phyloP scores from a whole-genome alignment of 768 basidiomycete genomes.

The Russula sp. region DNA sequence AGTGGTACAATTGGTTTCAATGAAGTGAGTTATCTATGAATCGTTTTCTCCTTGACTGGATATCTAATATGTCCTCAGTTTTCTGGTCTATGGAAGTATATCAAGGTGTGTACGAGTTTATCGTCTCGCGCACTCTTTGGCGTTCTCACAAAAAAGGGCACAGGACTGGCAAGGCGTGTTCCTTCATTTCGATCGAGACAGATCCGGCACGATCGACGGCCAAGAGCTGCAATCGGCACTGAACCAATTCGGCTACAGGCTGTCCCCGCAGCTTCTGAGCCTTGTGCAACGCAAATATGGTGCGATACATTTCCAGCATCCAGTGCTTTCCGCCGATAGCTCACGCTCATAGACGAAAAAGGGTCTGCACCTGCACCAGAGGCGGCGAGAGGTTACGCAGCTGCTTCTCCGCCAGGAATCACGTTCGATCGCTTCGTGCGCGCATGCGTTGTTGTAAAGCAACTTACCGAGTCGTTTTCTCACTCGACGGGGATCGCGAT shows the following conservation, averaged over 20 bases:
- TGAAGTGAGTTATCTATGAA: slow-evolving; percentile 47
- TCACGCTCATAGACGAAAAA: slow-evolving; percentile 41
- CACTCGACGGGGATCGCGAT: slow-evolving; percentile 58
- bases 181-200: slow-evolving; percentile 80
- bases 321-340: not conserved
- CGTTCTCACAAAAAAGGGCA: not conserved
- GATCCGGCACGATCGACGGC: slow-evolving; percentile 73
- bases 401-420: slow-evolving; percentile 53
- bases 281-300: slow-evolving; percentile 80
- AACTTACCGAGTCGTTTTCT: slow-evolving; percentile 69
- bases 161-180: slow-evolving; percentile 85
- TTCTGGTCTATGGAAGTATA: slow-evolving; percentile 75
- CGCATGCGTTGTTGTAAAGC: slow-evolving; percentile 79
- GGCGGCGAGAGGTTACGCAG: slow-evolving; percentile 31
- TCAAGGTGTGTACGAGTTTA: slow-evolving; percentile 47
- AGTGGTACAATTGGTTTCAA: slow-evolving; percentile 78
- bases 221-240: slow-evolving; percentile 68
- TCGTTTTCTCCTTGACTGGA: slow-evolving; percentile 9
- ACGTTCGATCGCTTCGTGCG: slow-evolving; percentile 85
- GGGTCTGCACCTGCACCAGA: slow-evolving; percentile 42
- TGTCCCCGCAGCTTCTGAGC: slow-evolving; percentile 60
- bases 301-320: slow-evolving; percentile 31
- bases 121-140: not conserved
- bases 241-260: slow-evolving; percentile 71
- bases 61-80: slow-evolving; percentile 44